A percentile compares a stretch with the other conserved stretches of the same genome.
These are phyloP conservation scores for Cenchrus fungigraminus DNA, from an alignment of 176 grass and related monocot species.

Conservation along the genomic window DNA sequence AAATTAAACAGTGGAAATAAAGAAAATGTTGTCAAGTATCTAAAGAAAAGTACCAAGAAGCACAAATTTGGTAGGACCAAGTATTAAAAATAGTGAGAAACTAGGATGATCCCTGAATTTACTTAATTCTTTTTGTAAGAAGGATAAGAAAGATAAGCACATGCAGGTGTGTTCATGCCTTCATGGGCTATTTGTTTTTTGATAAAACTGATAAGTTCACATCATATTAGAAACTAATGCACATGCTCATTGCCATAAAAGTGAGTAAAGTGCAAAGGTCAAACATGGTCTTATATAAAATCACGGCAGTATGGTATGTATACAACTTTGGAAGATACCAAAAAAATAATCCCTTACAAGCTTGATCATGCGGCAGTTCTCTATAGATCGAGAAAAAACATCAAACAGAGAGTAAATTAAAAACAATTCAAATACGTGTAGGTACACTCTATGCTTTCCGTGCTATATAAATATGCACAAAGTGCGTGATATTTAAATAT, in stretches of 20 bases:
- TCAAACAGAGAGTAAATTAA: not conserved
- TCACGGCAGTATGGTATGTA: not conserved
- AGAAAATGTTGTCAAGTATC: too few species aligned
- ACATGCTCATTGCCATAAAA: too few species aligned
- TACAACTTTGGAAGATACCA: too few species aligned
- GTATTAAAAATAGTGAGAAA: too few species aligned
- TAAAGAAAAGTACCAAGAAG: too few species aligned
- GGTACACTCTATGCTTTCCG: too few species aligned
- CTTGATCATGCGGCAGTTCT: not conserved
- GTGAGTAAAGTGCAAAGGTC: not conserved
- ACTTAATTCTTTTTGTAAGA: too few species aligned
- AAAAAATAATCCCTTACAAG: not conserved
- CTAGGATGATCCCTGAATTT: too few species aligned
- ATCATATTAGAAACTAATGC: not conserved
- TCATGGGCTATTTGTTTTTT: not conserved
- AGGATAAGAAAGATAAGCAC: too few species aligned
- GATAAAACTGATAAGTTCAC: not conserved
- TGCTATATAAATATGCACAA: not conserved
- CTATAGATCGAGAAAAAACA: not conserved
- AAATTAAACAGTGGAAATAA: too few species aligned
- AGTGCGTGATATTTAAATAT: slow-evolving; percentile 9
- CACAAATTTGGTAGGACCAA: too few species aligned
- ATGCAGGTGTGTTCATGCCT: too few species aligned
- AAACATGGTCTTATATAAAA: not conserved
- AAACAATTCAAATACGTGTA: not conserved